These are phyloP conservation scores for Ascochyta clinopodiicola DNA, from an alignment of 2,329 filamentous ascomycete species.

Conservation along the genomic window DNA sequence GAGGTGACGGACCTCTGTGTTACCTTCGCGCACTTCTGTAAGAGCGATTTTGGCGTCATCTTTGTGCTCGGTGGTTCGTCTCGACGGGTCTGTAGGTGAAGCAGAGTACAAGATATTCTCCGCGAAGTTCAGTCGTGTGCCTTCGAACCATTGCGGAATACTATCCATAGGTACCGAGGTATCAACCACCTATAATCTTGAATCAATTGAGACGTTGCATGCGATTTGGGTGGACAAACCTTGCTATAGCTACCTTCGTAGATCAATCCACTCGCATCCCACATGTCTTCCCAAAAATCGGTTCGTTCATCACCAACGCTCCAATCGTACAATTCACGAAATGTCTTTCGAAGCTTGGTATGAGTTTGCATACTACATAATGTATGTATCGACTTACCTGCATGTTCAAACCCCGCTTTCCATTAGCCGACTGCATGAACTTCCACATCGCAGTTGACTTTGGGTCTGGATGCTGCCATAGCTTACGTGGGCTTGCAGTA, in stretches of 20 bases:
- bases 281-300: slow-evolving; percentile 51
- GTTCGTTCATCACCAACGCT: slow-evolving; percentile 64
- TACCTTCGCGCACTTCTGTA: slow-evolving; percentile 76
- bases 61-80: slow-evolving; percentile 65
- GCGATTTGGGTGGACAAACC: slow-evolving; percentile 12
- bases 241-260: slow-evolving; percentile 39
- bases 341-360: slow-evolving; percentile 58
- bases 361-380: background rate
- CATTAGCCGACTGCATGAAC: slow-evolving; percentile 66
- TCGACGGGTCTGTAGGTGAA: slow-evolving; percentile 50
- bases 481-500: slow-evolving; percentile 48
- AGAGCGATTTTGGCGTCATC: slow-evolving; percentile 74
- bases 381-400: slow-evolving; percentile 54
- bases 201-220: background rate
- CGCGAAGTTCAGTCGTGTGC: slow-evolving; percentile 76
- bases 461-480: slow-evolving; percentile 56
- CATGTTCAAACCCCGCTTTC: slow-evolving; percentile 62
- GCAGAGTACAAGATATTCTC: slow-evolving; percentile 77
- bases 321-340: slow-evolving; percentile 73
- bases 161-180: slow-evolving; percentile 72
- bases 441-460: slow-evolving; percentile 53
- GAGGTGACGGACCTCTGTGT: slow-evolving; percentile 58
- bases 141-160: slow-evolving; percentile 79
- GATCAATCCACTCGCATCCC: slow-evolving; percentile 37
- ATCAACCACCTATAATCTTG: slow-evolving; percentile 64